Percentiles rank a stretch among this genome's conserved stretches.
Conservation (phyloP, 2,329 filamentous ascomycete species). For the Epicoccum nigrum region DNA sequence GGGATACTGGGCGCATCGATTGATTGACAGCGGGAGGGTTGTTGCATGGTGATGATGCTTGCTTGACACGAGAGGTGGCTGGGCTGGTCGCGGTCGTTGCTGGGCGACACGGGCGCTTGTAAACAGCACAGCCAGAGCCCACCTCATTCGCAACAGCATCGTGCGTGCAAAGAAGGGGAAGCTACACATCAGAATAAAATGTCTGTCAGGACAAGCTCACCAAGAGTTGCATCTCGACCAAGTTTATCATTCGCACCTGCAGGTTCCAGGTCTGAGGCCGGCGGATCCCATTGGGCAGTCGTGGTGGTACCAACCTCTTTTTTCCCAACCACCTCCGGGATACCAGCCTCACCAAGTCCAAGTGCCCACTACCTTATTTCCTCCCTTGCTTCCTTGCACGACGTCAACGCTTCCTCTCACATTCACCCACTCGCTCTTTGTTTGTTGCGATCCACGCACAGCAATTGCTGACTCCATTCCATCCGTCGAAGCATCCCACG, state of each 20-base stretch:
- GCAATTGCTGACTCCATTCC: conserved; percentile 20
- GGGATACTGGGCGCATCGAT: conserved; percentile 1
- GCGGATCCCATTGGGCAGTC: background rate
- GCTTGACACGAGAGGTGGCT: background rate
- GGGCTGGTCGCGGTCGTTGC: conserved; percentile 6
- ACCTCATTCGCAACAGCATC: background rate
- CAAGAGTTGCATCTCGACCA: conserved; percentile 1
- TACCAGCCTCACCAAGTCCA: conserved; percentile 37
- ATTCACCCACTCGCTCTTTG: conserved; percentile 12
- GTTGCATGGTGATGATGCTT: conserved; percentile 8
- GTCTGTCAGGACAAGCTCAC: background rate
- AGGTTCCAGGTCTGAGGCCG: background rate
- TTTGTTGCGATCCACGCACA: conserved; percentile 13
- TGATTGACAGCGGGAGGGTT: conserved; percentile 5
- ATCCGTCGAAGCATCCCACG: conserved; percentile 11
- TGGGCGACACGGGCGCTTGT: background rate
- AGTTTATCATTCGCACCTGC: background rate
- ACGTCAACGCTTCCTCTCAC: conserved; percentile 15
- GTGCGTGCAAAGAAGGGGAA: background rate
- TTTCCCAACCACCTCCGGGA: conserved; percentile 20
- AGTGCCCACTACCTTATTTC: conserved; percentile 42
- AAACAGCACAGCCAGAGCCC: conserved; percentile 3
- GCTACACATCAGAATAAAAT: background rate
- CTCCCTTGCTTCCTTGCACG: conserved; percentile 25
- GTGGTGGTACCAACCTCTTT: background rate